Conservation (phyloP, 106 monocot genomes). For the Dactylorhiza incarnata region DNA sequence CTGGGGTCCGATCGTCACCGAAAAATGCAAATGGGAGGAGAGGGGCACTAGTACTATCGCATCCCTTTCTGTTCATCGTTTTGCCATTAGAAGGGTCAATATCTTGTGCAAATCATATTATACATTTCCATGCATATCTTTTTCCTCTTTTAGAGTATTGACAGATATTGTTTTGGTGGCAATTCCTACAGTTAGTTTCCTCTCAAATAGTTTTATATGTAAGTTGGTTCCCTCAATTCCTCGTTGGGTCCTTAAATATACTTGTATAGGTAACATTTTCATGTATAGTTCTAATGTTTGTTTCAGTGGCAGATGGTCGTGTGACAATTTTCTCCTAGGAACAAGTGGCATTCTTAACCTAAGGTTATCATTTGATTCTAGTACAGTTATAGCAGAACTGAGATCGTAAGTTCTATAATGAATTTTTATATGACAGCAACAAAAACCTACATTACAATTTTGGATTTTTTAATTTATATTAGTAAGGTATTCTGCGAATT, state of each 20-base stretch:
- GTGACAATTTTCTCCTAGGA: conserved; percentile 86
- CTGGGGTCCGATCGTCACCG: too few relatives aligned
- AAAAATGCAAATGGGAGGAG: too few relatives aligned
- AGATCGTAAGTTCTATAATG: conserved; percentile 19
- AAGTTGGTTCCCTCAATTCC: conserved; percentile 26
- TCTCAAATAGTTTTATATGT: conserved; percentile 99
- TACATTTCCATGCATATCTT: conserved; percentile 2
- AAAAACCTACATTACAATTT: neutral
- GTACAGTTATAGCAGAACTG: conserved; percentile 38
- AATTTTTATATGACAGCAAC: neutral
- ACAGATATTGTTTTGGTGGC: conserved; percentile 34
- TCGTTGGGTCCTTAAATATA: neutral
- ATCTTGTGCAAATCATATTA: conserved; percentile 6
- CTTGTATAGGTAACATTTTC: neutral
- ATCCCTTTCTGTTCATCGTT: conserved; percentile 52
- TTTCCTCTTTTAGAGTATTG: conserved; percentile 11
- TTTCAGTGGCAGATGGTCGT: conserved; percentile 77
- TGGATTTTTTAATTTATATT: neutral
- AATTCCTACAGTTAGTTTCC: conserved; percentile 73
- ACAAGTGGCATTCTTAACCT: conserved; percentile 50
- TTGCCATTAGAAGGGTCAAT: conserved; percentile 24
- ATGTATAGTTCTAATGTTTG: neutral
- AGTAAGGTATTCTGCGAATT: neutral
- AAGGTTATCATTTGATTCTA: conserved; percentile 25
- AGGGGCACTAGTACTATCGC: too few relatives aligned